A percentile compares a stretch with the other conserved stretches of the same genome.
These are phyloP conservation scores for Phialocephala subalpina DNA, from an alignment of 2,329 filamentous ascomycete genomes.

Conservation along the genomic window DNA sequence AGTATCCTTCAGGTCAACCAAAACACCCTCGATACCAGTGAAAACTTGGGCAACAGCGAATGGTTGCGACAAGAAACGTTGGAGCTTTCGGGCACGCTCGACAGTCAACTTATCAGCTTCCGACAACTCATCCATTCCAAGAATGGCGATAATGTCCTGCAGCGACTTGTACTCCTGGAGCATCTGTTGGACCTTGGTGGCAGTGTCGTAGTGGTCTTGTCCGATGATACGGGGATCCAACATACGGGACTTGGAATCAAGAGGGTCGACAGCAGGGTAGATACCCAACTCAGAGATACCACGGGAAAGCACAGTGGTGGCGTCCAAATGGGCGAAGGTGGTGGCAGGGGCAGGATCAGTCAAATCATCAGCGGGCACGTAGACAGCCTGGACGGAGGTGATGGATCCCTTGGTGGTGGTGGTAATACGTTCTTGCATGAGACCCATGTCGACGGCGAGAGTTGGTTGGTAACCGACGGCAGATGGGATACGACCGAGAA, in stretches of 20 bases:
- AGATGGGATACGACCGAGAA: conserved; percentile 99
- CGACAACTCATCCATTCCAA: conserved; percentile 99
- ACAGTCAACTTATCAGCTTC: conserved; percentile 99
- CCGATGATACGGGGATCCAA: conserved; percentile 98
- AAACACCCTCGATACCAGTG: conserved; percentile 85
- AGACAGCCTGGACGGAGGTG: conserved; percentile 99
- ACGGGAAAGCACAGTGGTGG: conserved; percentile 99
- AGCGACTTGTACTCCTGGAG: conserved; percentile 99
- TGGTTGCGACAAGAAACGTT: conserved; percentile 99
- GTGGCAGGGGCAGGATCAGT: conserved; percentile 99
- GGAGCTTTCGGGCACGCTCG: conserved; percentile 99
- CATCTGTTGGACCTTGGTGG: conserved; percentile 97
- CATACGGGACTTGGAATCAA: conserved; percentile 99
- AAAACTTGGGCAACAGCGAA: conserved; percentile 90
- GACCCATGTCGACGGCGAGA: conserved; percentile 98
- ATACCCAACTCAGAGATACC: conserved; percentile 99
- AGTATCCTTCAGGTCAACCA: conserved; percentile 99
- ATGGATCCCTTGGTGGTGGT: conserved; percentile 99
- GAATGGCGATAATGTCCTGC: conserved; percentile 99
- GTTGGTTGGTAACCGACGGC: conserved; percentile 99
- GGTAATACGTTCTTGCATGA: conserved; percentile 99
- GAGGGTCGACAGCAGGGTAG: conserved; percentile 99
- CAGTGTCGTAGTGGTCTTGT: conserved; percentile 96
- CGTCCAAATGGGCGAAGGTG: conserved; percentile 99
- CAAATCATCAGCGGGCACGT: conserved; percentile 99